phyloP scores from a whole-genome alignment of 192 early-diverging fungal genomes.

The Linnemannia schmuckeri region DNA sequence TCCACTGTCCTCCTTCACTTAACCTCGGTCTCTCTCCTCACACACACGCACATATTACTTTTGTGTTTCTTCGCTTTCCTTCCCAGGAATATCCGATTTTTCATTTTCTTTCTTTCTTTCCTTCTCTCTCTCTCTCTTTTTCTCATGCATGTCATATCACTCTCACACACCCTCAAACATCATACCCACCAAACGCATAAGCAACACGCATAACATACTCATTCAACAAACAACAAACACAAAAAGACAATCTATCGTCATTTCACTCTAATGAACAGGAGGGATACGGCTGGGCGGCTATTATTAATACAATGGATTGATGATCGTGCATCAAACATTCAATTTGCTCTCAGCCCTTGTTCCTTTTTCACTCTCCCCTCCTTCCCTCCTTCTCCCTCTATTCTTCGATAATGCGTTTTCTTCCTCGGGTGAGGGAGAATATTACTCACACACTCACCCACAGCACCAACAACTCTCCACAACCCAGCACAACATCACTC shows the following conservation, averaged over 20 bases:
- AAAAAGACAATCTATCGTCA: not conserved
- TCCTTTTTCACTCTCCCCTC: not conserved
- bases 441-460: not conserved
- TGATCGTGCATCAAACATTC: not conserved
- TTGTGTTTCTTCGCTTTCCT: too few relatives aligned
- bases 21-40: too few relatives aligned
- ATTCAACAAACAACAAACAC: not conserved
- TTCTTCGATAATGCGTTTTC: not conserved
- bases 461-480: not conserved
- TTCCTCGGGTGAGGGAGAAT: not conserved
- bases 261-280: not conserved
- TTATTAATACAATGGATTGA: not conserved
- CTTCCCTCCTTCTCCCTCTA: not conserved
- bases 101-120: not conserved
- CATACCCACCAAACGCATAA: not conserved
- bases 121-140: conserved; percentile 9
- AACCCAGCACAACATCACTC: not conserved
- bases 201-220: not conserved
- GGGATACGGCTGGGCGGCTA: not conserved
- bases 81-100: too few relatives aligned
- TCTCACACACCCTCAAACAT: not conserved
- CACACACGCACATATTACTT: too few relatives aligned
- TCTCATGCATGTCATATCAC: not conserved
- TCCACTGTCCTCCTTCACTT: not conserved
- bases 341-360: not conserved